Evolutionary conservation across 1,139 yeast genomes (phyloP).

Genomic region (Candida albicans): DNA sequence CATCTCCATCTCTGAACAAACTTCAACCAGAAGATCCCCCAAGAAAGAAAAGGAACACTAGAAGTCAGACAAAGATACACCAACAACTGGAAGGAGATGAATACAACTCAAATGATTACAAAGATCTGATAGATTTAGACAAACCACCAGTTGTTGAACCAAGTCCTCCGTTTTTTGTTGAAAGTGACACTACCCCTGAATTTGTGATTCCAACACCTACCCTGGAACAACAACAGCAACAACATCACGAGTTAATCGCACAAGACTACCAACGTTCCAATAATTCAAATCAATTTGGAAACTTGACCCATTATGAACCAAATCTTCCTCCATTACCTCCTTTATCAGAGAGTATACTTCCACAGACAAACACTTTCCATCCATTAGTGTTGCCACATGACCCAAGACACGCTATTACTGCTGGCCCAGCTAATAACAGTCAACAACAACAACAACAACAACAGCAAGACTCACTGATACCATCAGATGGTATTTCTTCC

Average conservation of each 20-base stretch:
- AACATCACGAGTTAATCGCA: conserved; percentile 9
- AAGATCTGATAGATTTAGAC: conserved; percentile 5
- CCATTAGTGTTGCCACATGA: conserved; percentile 13
- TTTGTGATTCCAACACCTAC: conserved; percentile 10
- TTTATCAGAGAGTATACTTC: conserved; percentile 37
- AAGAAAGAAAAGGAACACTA: conserved; percentile 4
- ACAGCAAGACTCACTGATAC: conserved; percentile 6
- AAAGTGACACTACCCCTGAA: not conserved
- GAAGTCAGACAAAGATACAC: conserved; percentile 3
- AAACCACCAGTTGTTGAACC: not conserved
- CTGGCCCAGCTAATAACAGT: conserved; percentile 12
- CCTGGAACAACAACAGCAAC: conserved; percentile 6
- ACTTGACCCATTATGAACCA: conserved; percentile 10
- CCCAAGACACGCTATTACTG: conserved; percentile 9
- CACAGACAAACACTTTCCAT: conserved; percentile 18
- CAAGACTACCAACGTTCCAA: conserved; percentile 13
- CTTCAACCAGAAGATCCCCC: not conserved
- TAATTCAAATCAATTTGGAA: conserved; percentile 2
- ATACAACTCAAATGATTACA: conserved; percentile 2
- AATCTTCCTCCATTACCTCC: conserved; percentile 36
- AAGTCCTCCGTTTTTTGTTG: not conserved
- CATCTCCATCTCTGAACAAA: conserved; percentile 5
- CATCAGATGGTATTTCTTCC: not conserved
- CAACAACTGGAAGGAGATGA: conserved; percentile 3
- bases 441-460: conserved; percentile 7